phyloP scores from a whole-genome alignment of 164 flowering plant species.

The Chloranthus sessilifolius region DNA sequence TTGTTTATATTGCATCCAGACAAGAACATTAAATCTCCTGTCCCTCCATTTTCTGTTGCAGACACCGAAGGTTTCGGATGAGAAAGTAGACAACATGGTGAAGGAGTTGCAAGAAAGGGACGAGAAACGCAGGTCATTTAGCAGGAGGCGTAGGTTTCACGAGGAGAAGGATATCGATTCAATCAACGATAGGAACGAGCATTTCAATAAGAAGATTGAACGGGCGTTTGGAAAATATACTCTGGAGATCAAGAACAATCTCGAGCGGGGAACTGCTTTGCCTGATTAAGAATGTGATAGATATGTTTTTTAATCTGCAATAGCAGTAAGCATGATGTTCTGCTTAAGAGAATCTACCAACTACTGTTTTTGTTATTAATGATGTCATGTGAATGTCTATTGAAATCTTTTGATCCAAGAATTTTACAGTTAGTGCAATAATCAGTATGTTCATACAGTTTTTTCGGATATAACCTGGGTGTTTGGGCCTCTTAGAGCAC shows the following conservation, averaged over 20 bases:
- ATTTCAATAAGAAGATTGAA: slow-evolving; percentile 99
- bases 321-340: too few relatives aligned
- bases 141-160: slow-evolving; percentile 85
- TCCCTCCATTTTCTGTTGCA: slow-evolving; percentile 15
- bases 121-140: slow-evolving; percentile 48
- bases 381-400: too few relatives aligned
- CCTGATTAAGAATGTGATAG: too few relatives aligned
- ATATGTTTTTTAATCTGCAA: too few relatives aligned
- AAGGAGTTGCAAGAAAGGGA: slow-evolving; percentile 82
- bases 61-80: slow-evolving; percentile 72
- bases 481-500: too few relatives aligned
- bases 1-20: background rate
- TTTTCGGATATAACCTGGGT: too few relatives aligned
- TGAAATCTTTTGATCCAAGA: too few relatives aligned
- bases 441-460: too few relatives aligned
- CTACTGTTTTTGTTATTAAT: too few relatives aligned
- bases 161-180: slow-evolving; percentile 98
- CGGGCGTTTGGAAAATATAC: slow-evolving; percentile 97
- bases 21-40: background rate
- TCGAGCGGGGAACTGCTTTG: slow-evolving; percentile 95
- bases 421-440: too few relatives aligned
- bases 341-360: too few relatives aligned
- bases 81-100: slow-evolving; percentile 82
- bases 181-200: slow-evolving; percentile 96
- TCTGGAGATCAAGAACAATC: slow-evolving; percentile 93